Base-by-base conservation (phyloP, 179 eudicot genomes). In the Actinidia arguta region DNA sequence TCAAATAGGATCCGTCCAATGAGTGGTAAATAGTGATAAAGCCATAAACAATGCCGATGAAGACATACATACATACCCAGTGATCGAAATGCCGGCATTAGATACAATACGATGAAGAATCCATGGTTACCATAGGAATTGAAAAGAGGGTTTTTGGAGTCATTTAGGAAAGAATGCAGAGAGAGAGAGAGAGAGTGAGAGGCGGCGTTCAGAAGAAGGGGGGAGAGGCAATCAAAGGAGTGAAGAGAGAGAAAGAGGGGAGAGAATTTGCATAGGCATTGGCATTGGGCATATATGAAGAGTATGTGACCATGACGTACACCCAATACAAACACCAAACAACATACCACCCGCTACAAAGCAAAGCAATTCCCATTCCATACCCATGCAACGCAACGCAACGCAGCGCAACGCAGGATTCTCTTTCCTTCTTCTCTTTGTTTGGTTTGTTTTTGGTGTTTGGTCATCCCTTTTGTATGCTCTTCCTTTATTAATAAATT, bases 361-460 rank as follows among this genome's bases (percentile, higher is more conserved):
- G 74, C 80, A 64, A 75, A 36, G 48, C 78, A 56, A 75, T 62
- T 64, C 51, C 80, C 36, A 31, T 31, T 31, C 80, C 66, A 82
- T 75, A 69, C 42, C 66, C 80, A 75, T 82, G 80, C 84, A 31
- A 81, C 74, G 83, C 79, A n/a, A 61, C 76, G 51, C 55, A 31
- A 75, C 76, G 80, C 84, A 81, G 2, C n/a, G n/a, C n/a, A n/a
- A n/a, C n/a, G n/a, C n/a, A n/a, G 74, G 83, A 73, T 42, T 47
- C 58, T 22, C 39, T 47, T 39, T 22, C 39, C n/a, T n/a, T 25
- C 47, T 47, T 31, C 22, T 39, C 56, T 51, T 73, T 51, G 84
- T 66, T 82, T 75, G 84, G 80, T 82, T 54, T 68, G 84, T 75
- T 82, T 64, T 75, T 67, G 81, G 81, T 79, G 51, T 79, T 66